Percentiles rank a stretch among this genome's conserved stretches.
Evolutionary conservation across 305 asterid species (phyloP).

Genomic region (Ilex paraguariensis): DNA sequence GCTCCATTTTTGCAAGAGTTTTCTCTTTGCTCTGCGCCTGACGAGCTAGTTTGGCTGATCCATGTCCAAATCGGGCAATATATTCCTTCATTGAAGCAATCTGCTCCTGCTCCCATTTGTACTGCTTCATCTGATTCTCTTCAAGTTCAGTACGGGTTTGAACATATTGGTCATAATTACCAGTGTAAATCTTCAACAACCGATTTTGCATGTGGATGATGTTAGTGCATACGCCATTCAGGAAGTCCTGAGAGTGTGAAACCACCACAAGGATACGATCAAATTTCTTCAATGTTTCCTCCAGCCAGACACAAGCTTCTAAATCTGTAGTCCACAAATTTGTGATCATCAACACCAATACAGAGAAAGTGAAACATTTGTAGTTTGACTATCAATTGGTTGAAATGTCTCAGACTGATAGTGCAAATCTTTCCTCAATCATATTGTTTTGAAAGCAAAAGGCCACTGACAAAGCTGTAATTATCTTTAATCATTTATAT

Average conservation of each 20-base stretch:
- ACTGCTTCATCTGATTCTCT: conserved; percentile 99
- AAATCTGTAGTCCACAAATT: conserved; percentile 44
- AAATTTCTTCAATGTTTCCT: conserved; percentile 80
- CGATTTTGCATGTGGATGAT: conserved; percentile 96
- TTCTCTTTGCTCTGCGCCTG: conserved; percentile 99
- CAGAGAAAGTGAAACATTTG: not conserved
- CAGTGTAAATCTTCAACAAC: conserved; percentile 73
- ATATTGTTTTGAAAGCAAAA: too few relatives aligned
- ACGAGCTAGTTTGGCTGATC: conserved; percentile 98
- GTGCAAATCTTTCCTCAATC: too few relatives aligned
- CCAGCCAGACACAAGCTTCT: conserved; percentile 99
- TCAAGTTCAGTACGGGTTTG: conserved; percentile 96
- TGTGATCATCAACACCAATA: conserved; percentile 1
- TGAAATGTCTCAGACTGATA: too few relatives aligned
- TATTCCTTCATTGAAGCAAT: conserved; percentile 92
- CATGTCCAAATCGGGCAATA: conserved; percentile 99
- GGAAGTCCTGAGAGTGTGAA: conserved; percentile 97
- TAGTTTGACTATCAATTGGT: too few relatives aligned
- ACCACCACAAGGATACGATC: conserved; percentile 91
- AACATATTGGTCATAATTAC: conserved; percentile 85
- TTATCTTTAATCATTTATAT: too few relatives aligned
- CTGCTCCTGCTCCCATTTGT: conserved; percentile 99
- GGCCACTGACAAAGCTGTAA: too few relatives aligned
- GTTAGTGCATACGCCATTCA: conserved; percentile 98
- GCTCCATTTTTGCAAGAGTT: conserved; percentile 96